phyloP scores from a whole-genome alignment of 2,329 filamentous ascomycete genomes.

The Proliferodiscus dingleyae region DNA sequence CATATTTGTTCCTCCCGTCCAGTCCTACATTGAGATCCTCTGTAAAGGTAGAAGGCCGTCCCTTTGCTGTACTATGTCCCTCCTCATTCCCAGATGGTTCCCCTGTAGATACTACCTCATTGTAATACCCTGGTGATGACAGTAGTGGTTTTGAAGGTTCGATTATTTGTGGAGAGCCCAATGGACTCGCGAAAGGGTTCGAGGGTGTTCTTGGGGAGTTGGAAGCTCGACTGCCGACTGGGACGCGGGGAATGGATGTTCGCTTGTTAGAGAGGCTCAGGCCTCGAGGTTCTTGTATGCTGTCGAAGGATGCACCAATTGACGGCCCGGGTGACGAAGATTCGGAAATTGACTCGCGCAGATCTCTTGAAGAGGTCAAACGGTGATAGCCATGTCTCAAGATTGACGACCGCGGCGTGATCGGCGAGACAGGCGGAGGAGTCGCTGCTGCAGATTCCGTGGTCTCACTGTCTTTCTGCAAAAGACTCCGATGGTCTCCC shows the following conservation, averaged over 20 bases:
- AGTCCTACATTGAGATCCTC: no score
- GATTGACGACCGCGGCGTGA: background rate
- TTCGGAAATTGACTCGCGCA: background rate
- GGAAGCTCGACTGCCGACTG: conserved; percentile 1
- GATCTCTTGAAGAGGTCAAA: background rate
- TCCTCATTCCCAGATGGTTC: conserved; percentile 3
- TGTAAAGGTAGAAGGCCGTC: background rate
- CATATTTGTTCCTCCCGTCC: background rate
- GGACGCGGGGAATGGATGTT: conserved; percentile 4
- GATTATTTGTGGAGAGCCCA: background rate
- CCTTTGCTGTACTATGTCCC: background rate
- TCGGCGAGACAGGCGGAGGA: background rate
- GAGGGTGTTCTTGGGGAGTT: conserved; percentile 3
- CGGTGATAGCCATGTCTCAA: conserved; percentile 5
- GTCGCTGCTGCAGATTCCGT: background rate
- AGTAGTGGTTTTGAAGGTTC: conserved; percentile 3
- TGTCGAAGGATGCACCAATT: background rate
- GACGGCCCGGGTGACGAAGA: background rate
- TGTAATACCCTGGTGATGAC: conserved; percentile 6
- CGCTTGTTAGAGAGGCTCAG: conserved; percentile 1
- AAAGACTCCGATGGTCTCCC: background rate
- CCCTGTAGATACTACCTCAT: background rate
- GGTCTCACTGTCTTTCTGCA: background rate
- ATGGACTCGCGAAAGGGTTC: background rate
- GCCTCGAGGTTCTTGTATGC: background rate